Percentiles rank a stretch among this genome's conserved stretches.
Evolutionary conservation across 768 basidiomycete species (phyloP).

Genomic region (Russula abietina): DNA sequence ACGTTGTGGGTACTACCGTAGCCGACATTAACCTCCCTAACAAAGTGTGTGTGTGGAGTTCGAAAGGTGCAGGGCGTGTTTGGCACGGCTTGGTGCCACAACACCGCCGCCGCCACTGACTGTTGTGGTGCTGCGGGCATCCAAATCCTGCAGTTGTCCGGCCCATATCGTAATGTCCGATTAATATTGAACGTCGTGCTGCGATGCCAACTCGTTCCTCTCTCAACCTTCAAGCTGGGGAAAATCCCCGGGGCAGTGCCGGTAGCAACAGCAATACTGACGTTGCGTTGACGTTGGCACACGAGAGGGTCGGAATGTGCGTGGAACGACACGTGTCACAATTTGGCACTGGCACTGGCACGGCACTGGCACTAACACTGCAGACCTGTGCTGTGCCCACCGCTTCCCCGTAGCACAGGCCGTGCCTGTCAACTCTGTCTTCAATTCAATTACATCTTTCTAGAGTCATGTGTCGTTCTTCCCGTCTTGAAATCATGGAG

Average conservation of each 20-base stretch:
- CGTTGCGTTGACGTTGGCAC: neutral
- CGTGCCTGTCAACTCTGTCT: neutral
- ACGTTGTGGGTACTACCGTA: constrained; percentile 6
- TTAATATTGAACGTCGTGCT: no score
- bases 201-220: neutral
- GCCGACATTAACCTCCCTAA: constrained; percentile 4
- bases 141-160: neutral
- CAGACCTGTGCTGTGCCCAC: neutral
- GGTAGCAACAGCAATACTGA: neutral
- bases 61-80: constrained; percentile 13
- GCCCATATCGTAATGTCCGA: neutral
- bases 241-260: neutral
- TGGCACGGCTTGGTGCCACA: constrained; percentile 14
- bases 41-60: neutral
- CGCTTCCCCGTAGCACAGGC: neutral
- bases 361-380: neutral
- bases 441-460: neutral
- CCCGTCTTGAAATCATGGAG: no score
- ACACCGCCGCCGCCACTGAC: no score
- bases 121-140: neutral
- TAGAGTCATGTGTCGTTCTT: neutral
- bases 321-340: neutral
- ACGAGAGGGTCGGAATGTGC: neutral
- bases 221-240: neutral
- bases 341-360: neutral